Evolutionary conservation across 78 protist species (phyloP).

Genomic region (Dictyostelium capitatum): DNA sequence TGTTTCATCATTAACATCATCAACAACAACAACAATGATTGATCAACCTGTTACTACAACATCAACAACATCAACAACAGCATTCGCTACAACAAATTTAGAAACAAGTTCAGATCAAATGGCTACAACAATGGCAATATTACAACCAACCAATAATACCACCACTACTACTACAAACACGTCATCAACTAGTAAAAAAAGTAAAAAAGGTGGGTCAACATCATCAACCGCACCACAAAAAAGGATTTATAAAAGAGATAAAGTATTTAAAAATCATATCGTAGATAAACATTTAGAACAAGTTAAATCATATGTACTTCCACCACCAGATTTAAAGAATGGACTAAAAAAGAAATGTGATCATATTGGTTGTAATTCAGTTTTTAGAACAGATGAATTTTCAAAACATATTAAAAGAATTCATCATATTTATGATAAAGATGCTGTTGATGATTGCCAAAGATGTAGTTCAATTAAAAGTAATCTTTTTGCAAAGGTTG

Average conservation of each 20-base stretch:
- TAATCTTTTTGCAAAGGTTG: neutral
- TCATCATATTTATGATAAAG: constrained; percentile 7
- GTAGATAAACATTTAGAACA: neutral
- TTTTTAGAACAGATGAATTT: neutral
- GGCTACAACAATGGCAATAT: no score
- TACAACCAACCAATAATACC: no score
- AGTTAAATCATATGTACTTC: neutral
- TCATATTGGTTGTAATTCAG: constrained; percentile 3
- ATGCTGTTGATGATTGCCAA: neutral
- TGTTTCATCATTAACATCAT: no score
- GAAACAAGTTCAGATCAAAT: no score
- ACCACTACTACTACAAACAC: no score
- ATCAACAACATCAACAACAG: no score
- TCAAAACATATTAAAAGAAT: constrained; percentile 5
- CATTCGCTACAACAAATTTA: no score
- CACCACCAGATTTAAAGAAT: constrained; percentile 13
- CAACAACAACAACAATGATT: no score
- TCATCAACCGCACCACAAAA: no score
- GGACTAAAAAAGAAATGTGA: constrained; percentile 9
- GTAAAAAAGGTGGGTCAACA: no score
- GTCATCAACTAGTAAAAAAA: no score
- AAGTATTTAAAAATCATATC: neutral
- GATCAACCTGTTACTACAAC: no score
- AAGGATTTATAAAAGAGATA: neutral
- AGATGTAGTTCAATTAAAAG: constrained; percentile 10